Conservation (phyloP, 768 basidiomycete species). For the Suillus subluteus region DNA sequence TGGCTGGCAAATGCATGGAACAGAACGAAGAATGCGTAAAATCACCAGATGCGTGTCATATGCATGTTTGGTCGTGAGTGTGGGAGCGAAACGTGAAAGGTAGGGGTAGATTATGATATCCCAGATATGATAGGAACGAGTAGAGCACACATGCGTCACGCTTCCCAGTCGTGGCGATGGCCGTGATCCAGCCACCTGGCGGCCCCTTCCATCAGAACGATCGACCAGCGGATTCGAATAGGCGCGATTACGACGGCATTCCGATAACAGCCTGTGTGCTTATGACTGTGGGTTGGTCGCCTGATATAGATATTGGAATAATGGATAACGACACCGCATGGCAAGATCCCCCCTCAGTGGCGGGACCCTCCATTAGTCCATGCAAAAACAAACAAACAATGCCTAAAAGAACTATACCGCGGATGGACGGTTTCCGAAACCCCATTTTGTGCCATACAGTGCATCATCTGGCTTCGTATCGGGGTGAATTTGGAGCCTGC, state of each 20-base stretch:
- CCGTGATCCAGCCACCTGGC: constrained; percentile 2
- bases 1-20: constrained; percentile 1
- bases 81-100: constrained; percentile 6
- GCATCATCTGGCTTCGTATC: constrained; percentile 76
- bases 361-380: constrained; percentile 4
- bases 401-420: constrained; percentile 4
- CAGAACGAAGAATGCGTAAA: constrained; percentile 1
- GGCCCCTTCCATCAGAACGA: constrained; percentile 7
- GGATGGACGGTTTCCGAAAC: constrained; percentile 23
- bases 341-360: not conserved
- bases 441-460: constrained; percentile 38
- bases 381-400: constrained; percentile 1
- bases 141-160: not conserved
- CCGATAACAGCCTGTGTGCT: not conserved
- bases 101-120: constrained; percentile 2
- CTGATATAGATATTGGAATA: constrained; percentile 11
- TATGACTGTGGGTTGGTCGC: not conserved
- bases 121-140: not conserved
- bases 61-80: constrained; percentile 2
- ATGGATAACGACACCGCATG: constrained; percentile 5
- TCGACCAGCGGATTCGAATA: constrained; percentile 5
- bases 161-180: not conserved
- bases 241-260: constrained; percentile 6
- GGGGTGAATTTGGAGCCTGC: constrained; percentile 86
- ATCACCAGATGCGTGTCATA: not conserved